Base-by-base conservation (phyloP, 257 asterid species). In the Salvia rosmarinus region DNA sequence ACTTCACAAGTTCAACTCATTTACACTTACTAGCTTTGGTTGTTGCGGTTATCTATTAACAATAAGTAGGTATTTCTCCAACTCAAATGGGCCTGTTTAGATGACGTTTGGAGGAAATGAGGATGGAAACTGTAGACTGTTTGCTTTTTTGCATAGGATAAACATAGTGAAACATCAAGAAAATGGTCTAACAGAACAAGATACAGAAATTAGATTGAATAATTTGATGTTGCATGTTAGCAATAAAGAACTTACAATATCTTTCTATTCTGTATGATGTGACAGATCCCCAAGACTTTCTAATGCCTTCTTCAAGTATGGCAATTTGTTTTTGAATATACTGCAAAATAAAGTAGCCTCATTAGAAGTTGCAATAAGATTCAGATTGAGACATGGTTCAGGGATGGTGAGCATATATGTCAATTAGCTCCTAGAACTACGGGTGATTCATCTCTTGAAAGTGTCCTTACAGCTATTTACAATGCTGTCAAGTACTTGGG, bases 291-390 rank as follows among this genome's bases (percentile, higher is more conserved):
- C 97, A 95, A 2, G 95, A 91, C 75, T 83, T 90, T 82, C 89
- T 84, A 68, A 95, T 95, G 73, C 96, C 85, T 42, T 88, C 98
- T 83, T 89, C 92, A 63, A 95, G 97, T 65, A 69, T 73, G 57
- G 78, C 65, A 52, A 84, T 85, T 79, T 89, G 97, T 74, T 85
- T 87, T 82, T 88, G 96, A 76, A 95, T 87, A 81, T 89, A 95
- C 99, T 95, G 91, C 85, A 83, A 67, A 52, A 32, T 28, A 32
- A 77, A 70, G 65, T 35, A 58, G 66, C 57, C 55, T 76, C 25
- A 19, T 61, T 65, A 50, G 68, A 56, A 39, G 49, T 77, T 70
- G 70, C 39, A 70, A 66, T 14, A 49, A 57, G 47, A 5, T 47
- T 55, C 30, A 47, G 40, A 63, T 23, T 17, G 37, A 28, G 55